Evolutionary conservation across 371 early-diverging fungal genomes (phyloP), one percentile per base, ranked within the genome.

Genomic region (Lichtheimia ornata): DNA sequence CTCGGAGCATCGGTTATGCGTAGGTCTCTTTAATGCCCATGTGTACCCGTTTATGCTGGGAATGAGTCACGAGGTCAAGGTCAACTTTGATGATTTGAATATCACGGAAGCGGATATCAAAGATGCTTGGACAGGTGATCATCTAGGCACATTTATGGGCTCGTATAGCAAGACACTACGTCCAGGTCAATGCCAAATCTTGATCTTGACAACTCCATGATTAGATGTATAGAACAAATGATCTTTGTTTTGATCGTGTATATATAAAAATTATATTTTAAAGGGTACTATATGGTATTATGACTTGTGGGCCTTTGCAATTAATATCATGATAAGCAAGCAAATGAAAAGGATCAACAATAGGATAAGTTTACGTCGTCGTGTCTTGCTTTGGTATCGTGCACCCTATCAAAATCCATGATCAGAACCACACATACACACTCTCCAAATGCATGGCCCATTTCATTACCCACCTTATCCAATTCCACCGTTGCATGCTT

Each of bases 401-500:
- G 79, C 74, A 9, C 84, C 87, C 85, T 86, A 64, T 17, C 7
- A 20, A 14, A 30, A 28, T 11, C 28, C 35, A 2, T 27, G 3
- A 27, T 12, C 4, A 44, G 18, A 7, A 13, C 27, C 35, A 18
- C 17, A 5, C 2, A 13, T 5, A 2, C 5, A 22, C 2, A 15
- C 14, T 1, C 5, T 9, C 47, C 17, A 9, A 2, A 11, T 9
- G 9, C 0, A 35, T 5, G 5, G 11, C 5, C 25, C 5, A n/a
- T 5, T 5, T 22, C 5, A n/a, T 5, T 5, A 17, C 71, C 59
- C 77, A 92, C 98, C 84, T 90, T 81, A 40, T 87, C 82, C 53
- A 98, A 81, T 71, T 98, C 89, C 44, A 86, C 85, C 52, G 90
- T 91, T 0, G 96, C 99, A 11, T 87, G 82, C 59, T 94, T 89